phyloP scores from a whole-genome alignment of 257 asterid species.

The Asclepias syriaca region DNA sequence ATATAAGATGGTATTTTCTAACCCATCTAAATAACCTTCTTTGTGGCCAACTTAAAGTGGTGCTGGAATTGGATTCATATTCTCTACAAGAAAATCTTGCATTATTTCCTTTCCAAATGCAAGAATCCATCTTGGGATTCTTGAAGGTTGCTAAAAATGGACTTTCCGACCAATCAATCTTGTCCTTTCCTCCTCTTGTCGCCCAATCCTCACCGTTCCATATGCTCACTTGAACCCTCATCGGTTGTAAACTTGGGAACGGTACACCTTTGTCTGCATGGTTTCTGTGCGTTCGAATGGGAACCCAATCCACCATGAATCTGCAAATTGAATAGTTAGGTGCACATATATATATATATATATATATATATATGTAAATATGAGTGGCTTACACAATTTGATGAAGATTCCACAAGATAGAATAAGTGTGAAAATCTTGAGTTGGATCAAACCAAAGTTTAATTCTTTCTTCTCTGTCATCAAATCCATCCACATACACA shows the following conservation, averaged over 20 bases:
- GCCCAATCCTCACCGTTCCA: slow-evolving; percentile 91
- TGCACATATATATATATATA: too few species aligned
- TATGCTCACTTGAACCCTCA: slow-evolving; percentile 43
- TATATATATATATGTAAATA: background rate
- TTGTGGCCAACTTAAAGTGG: slow-evolving; percentile 46
- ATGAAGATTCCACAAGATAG: slow-evolving; percentile 72
- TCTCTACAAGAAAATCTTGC: slow-evolving; percentile 35
- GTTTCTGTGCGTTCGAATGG: slow-evolving; percentile 79
- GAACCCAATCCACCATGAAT: slow-evolving; percentile 90
- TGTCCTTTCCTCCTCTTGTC: slow-evolving; percentile 57
- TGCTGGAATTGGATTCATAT: slow-evolving; percentile 21
- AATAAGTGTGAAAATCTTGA: slow-evolving; percentile 73
- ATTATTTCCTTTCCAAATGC: slow-evolving; percentile 54
- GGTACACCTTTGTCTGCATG: slow-evolving; percentile 66
- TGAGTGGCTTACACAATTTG: slow-evolving; percentile 72
- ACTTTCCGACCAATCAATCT: slow-evolving; percentile 59
- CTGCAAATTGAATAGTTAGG: slow-evolving; percentile 25
- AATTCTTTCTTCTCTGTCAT: slow-evolving; percentile 66
- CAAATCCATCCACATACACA: slow-evolving; percentile 66
- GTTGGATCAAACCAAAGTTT: slow-evolving; percentile 94
- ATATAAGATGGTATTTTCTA: slow-evolving; percentile 43
- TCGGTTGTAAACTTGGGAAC: slow-evolving; percentile 56
- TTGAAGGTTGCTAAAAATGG: slow-evolving; percentile 60
- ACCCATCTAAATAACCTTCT: slow-evolving; percentile 71
- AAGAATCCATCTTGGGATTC: slow-evolving; percentile 55